Evolutionary conservation across 1,284 basidiomycete species (phyloP).

Genomic region (Ceratobasidium sp.): DNA sequence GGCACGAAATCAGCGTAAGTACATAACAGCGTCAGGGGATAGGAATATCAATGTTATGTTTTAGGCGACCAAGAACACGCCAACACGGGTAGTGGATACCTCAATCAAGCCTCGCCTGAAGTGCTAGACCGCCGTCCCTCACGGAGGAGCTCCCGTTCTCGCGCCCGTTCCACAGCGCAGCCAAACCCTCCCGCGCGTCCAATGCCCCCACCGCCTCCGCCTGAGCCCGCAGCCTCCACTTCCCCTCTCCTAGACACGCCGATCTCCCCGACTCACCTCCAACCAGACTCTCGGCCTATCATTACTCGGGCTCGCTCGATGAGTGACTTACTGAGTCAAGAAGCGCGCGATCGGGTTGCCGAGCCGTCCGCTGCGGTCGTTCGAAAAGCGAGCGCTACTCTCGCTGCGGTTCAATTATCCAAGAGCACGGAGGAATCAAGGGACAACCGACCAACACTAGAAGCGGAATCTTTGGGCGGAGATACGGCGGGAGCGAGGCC

Average conservation of each 20-base stretch:
- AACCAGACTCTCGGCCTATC: conserved; percentile 53
- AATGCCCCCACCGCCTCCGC: not conserved
- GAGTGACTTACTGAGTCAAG: conserved; percentile 61
- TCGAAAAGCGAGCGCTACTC: conserved; percentile 30
- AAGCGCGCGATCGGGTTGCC: conserved; percentile 58
- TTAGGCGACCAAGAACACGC: conserved; percentile 52
- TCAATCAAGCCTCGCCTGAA: conserved; percentile 37
- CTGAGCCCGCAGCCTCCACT: not conserved
- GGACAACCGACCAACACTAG: not conserved
- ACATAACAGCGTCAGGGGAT: no score
- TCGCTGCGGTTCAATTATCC: not conserved
- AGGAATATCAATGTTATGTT: conserved; percentile 37
- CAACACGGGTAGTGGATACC: conserved; percentile 54
- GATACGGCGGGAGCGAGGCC: not conserved
- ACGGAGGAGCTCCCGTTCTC: not conserved
- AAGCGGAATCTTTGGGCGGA: not conserved
- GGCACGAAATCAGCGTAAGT: conserved; percentile 61
- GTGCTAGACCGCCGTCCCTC: conserved; percentile 22
- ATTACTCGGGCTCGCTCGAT: conserved; percentile 67
- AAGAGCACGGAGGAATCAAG: conserved; percentile 1
- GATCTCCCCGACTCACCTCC: conserved; percentile 1
- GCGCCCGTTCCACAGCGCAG: not conserved
- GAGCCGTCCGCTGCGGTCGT: conserved; percentile 29
- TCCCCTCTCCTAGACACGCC: conserved; percentile 32
- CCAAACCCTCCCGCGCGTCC: no score